A percentile compares a stretch with the other conserved stretches of the same genome.
Evolutionary conservation across 805 yeast genomes (phyloP).

Genomic region (Hanseniaspora occidentalis): DNA sequence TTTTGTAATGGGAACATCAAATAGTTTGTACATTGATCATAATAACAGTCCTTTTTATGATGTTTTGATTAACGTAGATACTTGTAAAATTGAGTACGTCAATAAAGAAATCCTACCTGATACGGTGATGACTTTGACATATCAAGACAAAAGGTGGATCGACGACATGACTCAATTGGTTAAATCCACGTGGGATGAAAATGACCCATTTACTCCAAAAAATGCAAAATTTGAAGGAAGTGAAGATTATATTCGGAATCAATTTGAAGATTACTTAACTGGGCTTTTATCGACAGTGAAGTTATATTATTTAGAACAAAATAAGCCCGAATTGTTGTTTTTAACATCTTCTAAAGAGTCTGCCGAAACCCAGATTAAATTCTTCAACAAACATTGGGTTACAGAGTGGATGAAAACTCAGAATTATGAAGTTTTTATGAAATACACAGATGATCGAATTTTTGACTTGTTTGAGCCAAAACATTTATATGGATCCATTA

Average conservation of each 20-base stretch:
- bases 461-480: constrained; percentile 48
- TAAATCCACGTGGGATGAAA: constrained; percentile 28
- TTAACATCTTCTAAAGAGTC: constrained; percentile 20
- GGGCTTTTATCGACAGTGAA: constrained; percentile 65
- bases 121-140: constrained; percentile 34
- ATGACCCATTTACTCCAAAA: constrained; percentile 29
- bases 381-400: constrained; percentile 35
- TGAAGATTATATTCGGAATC: constrained; percentile 80
- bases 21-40: constrained; percentile 62
- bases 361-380: constrained; percentile 25
- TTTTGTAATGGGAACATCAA: constrained; percentile 79
- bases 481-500: constrained; percentile 22
- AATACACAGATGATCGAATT: constrained; percentile 53
- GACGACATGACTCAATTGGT: constrained; percentile 43
- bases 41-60: constrained; percentile 46
- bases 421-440: constrained; percentile 42
- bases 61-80: constrained; percentile 58
- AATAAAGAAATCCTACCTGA: constrained; percentile 28
- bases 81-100: constrained; percentile 33
- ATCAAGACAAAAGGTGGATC: constrained; percentile 66
- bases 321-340: constrained; percentile 27
- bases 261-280: constrained; percentile 80
- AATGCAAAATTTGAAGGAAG: constrained; percentile 49
- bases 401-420: constrained; percentile 41
- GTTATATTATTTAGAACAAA: constrained; percentile 39